A percentile compares a stretch with the other conserved stretches of the same genome.
phyloP scores from a whole-genome alignment of 2,329 filamentous ascomycete species.

The Cytospora schulzeri region DNA sequence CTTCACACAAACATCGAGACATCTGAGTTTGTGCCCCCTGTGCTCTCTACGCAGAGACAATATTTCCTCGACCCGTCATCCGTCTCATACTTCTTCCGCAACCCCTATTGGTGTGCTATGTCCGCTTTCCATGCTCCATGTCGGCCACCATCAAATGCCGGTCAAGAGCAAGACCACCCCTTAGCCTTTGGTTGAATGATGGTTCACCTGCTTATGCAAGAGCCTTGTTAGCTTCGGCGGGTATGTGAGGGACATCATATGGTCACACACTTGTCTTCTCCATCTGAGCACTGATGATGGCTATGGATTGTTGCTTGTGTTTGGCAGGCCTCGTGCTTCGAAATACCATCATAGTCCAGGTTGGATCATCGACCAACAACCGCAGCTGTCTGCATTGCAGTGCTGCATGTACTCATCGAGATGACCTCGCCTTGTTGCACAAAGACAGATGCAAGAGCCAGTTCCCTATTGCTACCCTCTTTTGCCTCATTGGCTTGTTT shows the following conservation, averaged over 20 bases:
- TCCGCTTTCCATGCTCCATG: background rate
- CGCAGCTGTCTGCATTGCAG: conserved; percentile 4
- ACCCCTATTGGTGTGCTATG: background rate
- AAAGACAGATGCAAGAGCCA: conserved; percentile 13
- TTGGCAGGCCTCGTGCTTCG: conserved; percentile 4
- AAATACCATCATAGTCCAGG: background rate
- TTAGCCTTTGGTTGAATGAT: conserved; percentile 7
- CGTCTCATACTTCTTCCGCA: background rate
- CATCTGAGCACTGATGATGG: background rate
- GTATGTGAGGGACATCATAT: conserved; percentile 32
- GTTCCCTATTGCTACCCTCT: background rate
- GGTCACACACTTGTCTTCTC: conserved; percentile 14
- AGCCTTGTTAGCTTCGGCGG: conserved; percentile 34
- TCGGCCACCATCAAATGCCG: background rate
- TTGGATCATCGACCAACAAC: background rate
- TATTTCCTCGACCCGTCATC: background rate
- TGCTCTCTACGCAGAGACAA: conserved; percentile 4
- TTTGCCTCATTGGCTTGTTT: conserved; percentile 6
- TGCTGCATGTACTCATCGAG: conserved; percentile 8
- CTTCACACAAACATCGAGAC: conserved; percentile 2
- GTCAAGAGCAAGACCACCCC: conserved; percentile 14
- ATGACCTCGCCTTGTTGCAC: conserved; percentile 11
- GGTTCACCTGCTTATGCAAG: conserved; percentile 29
- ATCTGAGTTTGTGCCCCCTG: background rate
- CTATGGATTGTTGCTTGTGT: background rate